Conservation (phyloP, 73 alveolate genomes). For the Paramecium sexaurelia region DNA sequence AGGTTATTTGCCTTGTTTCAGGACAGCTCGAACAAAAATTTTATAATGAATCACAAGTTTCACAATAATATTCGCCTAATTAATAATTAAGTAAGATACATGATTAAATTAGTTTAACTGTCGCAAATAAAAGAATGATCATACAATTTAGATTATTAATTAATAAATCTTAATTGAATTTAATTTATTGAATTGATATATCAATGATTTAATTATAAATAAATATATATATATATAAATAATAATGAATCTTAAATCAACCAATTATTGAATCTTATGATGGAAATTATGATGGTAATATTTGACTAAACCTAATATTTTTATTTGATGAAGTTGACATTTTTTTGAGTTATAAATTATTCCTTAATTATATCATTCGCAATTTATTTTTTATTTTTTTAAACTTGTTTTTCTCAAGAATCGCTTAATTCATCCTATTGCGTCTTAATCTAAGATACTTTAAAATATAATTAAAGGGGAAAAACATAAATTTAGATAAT, state of each 20-base stretch:
- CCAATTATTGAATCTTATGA: background rate
- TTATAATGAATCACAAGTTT: background rate
- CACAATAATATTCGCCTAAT: background rate
- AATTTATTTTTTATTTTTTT: background rate
- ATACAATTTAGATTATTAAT: background rate
- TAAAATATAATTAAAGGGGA: conserved; percentile 19
- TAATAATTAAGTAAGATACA: background rate
- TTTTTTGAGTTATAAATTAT: background rate
- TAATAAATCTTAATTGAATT: background rate
- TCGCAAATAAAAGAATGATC: background rate
- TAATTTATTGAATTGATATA: background rate
- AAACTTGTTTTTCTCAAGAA: background rate
- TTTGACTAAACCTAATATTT: background rate
- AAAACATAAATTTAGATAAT: background rate
- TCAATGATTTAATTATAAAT: background rate
- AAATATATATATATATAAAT: background rate
- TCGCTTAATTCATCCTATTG: background rate
- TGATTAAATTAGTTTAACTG: background rate
- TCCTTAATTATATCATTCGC: background rate
- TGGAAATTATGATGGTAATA: background rate
- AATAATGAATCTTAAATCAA: background rate
- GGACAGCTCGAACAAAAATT: background rate
- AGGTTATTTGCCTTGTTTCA: background rate
- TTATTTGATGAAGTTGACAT: conserved; percentile 4
- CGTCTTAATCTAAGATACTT: conserved; percentile 1